These are phyloP conservation scores for Geotrichum histeridarum DNA, from an alignment of 1,139 yeast species.

Conservation along the genomic window DNA sequence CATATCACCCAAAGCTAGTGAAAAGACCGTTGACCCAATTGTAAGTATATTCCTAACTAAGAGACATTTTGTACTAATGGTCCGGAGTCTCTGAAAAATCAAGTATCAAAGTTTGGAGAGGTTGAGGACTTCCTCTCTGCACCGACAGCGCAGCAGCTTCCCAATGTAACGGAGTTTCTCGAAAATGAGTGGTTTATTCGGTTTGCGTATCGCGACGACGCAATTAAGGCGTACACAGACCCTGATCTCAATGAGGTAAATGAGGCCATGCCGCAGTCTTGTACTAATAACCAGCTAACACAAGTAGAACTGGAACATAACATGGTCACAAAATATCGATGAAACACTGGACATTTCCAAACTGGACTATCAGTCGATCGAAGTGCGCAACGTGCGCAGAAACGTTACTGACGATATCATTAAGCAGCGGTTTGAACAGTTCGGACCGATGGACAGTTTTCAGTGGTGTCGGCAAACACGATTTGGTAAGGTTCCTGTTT, in stretches of 20 bases:
- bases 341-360: constrained; percentile 18
- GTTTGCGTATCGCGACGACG: constrained; percentile 83
- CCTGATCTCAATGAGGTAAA: constrained; percentile 13
- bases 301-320: constrained; percentile 20
- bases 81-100: constrained; percentile 40
- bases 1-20: constrained; percentile 25
- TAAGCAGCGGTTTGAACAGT: constrained; percentile 17
- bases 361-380: constrained; percentile 17
- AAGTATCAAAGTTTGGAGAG: constrained; percentile 53
- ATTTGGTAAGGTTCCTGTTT: too few relatives aligned
- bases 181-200: constrained; percentile 68
- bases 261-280: not conserved
- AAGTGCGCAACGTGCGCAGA: constrained; percentile 13
- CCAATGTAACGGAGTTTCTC: constrained; percentile 18
- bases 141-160: constrained; percentile 32
- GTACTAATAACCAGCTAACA: too few relatives aligned
- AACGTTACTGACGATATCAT: constrained; percentile 14
- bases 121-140: constrained; percentile 54
- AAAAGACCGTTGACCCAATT: not conserved
- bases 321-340: constrained; percentile 21
- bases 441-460: constrained; percentile 16
- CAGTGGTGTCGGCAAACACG: constrained; percentile 7
- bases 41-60: not conserved
- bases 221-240: constrained; percentile 73
- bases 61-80: constrained; percentile 23